Base-by-base conservation (phyloP, 2,329 filamentous ascomycete species). In the Aspergillus floridensis region DNA sequence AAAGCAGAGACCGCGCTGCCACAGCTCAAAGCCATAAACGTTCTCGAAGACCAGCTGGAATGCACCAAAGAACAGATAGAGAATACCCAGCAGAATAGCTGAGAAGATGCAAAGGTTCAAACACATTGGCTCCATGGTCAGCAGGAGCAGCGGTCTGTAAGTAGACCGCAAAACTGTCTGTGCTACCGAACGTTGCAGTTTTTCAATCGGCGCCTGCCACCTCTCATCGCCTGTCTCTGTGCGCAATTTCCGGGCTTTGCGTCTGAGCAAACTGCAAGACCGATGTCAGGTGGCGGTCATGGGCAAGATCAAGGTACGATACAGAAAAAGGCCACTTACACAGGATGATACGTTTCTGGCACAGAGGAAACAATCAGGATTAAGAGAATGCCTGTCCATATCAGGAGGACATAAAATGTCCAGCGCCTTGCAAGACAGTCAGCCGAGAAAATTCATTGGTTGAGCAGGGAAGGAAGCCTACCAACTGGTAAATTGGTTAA, bases 61-160 rank as follows among this genome's bases (percentile, higher is more conserved):
- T 0, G 92, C 92, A 21, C 92, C 92, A 72, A 96, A 96, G 79
- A 96, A 96, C 44, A 96, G 85, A 72, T 96, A 96, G 2, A 96
- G 78, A 49, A 96, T 89, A 5, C 92, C 93, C 7, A 96, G 81
- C n/a, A 96, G 79, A 56, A 97, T 85, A 44, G 92, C 91, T 0
- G 90, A 91, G 67, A 93, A 90, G 22, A 95, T 77, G 74, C 92
- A 95, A 26, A 97, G 85, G 65, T 87, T 86, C 59, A 95, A 79
- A 60, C 88, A 90, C 91, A 96, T 97, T 64, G 90, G 91, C 78
- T 96, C 92, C 56, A 90, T 84, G 53, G 88, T 74, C 57, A 97
- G 82, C 5, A 97, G 84, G 75, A 95, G 85, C 71, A 95, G 90
- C 5, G 91, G 91, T 32, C 84, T 76, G 64, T 86, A 82, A 72